Evolutionary conservation across 116 monocot species (phyloP), one percentile per base, ranked within the genome.

Genomic region (Zostera marina): DNA sequence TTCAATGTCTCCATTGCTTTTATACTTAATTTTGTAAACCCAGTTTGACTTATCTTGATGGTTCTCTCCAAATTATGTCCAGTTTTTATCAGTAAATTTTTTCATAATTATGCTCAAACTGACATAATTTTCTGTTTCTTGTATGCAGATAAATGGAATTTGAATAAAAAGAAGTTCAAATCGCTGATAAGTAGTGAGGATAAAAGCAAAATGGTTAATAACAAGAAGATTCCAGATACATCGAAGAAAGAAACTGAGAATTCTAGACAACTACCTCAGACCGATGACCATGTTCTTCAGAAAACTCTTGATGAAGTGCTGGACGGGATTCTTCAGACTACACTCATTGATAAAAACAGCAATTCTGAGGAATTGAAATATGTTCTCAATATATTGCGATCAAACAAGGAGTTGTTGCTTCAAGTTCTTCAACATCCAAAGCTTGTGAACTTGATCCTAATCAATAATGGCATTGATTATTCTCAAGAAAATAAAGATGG

Each of bases 321-420:
- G 26, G 73, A 85, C 15, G 48, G 47, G 51, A 44, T 85, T 48
- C 17, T 74, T 56, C 61, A 22, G 52, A 52, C 66, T 52, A 74
- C 77, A 25, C 47, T 71, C 40, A 26, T 13, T 47, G 61, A 47
- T 53, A 26, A 20, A 47, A 44, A 61, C 56, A n/a, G 9, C 41
- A 70, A 78, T 46, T 68, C 77, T 42, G 66, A 71, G 70, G 76
- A 81, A 46, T 72, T 81, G 61, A 61, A 73, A 44, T 68, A 83
- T 61, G 77, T 80, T 39, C 56, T 81, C 59, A 74, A 84, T 23
- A 69, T 66, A 48, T 46, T 81, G 42, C 73, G 63, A 59, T 76
- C 79, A 63, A 81, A 84, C 58, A 81, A 79, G 47, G 83, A 84
- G 54, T 51, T 89, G 44, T 65, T 84, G 42, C 55, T 79, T 42